These are phyloP conservation scores for Monocercomonoides exilis DNA, from an alignment of 78 protist genomes.

Conservation along the genomic window DNA sequence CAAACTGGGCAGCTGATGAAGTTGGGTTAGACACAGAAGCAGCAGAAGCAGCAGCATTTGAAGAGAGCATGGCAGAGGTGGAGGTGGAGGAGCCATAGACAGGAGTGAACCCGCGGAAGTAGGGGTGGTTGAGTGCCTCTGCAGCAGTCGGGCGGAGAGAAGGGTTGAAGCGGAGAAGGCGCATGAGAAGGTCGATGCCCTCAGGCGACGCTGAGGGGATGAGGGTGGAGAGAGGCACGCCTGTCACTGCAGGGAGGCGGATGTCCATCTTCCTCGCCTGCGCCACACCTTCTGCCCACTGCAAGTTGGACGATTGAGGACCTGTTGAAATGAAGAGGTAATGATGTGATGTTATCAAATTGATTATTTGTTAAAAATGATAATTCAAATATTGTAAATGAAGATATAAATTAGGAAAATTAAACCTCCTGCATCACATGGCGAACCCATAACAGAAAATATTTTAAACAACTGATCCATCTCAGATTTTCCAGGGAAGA, in stretches of 20 bases:
- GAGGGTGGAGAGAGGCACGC: slow-evolving; percentile 31
- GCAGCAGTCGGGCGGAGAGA: slow-evolving; percentile 66
- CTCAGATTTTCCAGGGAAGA: slow-evolving; percentile 51
- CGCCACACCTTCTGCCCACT: slow-evolving; percentile 70
- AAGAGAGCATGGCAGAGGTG: no score
- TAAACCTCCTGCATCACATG: slow-evolving; percentile 30
- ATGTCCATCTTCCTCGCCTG: background rate
- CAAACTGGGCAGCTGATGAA: no score
- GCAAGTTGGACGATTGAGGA: no score
- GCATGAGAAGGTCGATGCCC: slow-evolving; percentile 67
- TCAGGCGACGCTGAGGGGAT: slow-evolving; percentile 61
- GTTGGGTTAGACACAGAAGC: no score
- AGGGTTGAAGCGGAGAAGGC: slow-evolving; percentile 71
- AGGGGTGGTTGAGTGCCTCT: slow-evolving; percentile 68
- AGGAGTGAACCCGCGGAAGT: slow-evolving; percentile 36
- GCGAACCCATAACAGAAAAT: slow-evolving; percentile 37
- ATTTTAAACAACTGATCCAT: slow-evolving; percentile 51
- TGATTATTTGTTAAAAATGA: no score
- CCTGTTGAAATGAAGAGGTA: no score
- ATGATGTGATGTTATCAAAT: no score
- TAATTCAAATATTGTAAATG: no score
- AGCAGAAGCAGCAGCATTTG: no score
- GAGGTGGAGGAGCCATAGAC: no score
- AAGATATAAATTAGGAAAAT: no score
- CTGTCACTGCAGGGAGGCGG: background rate